Evolutionary conservation across 176 grass and related monocot genomes (phyloP), one percentile per base, ranked within the genome.

Genomic region (Panicum miliaceum): DNA sequence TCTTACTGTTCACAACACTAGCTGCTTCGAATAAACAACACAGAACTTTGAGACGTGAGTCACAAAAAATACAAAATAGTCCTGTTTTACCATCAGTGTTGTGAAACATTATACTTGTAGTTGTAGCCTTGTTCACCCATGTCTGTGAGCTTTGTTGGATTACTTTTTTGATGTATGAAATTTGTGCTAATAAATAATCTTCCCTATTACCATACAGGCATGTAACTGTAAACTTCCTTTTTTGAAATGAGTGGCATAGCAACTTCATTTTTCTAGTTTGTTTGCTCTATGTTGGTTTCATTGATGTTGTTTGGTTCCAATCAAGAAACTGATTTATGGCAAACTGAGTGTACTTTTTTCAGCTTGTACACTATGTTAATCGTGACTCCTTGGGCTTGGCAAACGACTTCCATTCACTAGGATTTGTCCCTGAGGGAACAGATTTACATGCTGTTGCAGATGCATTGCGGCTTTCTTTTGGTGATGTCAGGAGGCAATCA

Each of bases 291-390:
- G 66, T 88, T 82, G n/a, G 22, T 85, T 71, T 78, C 26, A 45
- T 72, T 53, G 6, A 15, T 82, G 12, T 59, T 84, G 19, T 26
- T 75, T 72, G 20, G 9, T 64, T 71, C 16, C 59, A 71, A 54
- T 87, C 52, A 2, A 3, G 58, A 58, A 59, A 64, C 56, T 78
- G 0, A 34, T 41, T 74, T 84, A 8, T 78, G 16, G 47, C 40
- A 12, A 57, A 71, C 78, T 91, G 68, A 81, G 23, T 56, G 64
- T 47, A 81, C 23, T 59, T 86, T 52, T 91, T 77, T 84, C 90
- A 95, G 96, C 91, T 98, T 58, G 89, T 98, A 84, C 96, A 98
- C 64, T 98, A 90, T 87, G 93, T 98, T 71, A 98, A 98, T 76
- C 90, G 85, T 64, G 96, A 98, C 57, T 87, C 96, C 0, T 89